Evolutionary conservation across 2,329 filamentous ascomycete genomes (phyloP), one percentile per base, ranked within the genome.

Genomic region (Ophiobolus disseminans): DNA sequence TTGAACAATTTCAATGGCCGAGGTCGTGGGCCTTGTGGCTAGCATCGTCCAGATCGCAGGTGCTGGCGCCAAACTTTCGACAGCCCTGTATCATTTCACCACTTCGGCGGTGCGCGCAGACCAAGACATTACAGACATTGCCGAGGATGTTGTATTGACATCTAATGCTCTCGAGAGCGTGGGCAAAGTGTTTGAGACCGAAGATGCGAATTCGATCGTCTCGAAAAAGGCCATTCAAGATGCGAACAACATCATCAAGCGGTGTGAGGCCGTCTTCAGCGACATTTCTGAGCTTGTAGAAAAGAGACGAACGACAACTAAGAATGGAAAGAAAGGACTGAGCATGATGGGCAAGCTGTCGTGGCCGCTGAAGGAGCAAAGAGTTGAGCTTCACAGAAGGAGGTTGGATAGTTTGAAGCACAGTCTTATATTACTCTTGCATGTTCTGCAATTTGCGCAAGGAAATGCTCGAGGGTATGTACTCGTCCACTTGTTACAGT

Each of bases 361-460:
- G 3, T 68, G 65, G 61, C 60, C 62, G 16, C 40, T 65, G 47
- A 64, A 63, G 37, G 57, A 63, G 28, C 55, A 62, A 44, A 58
- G 57, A 37, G 40, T 65, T 10, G 63, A 68, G 37, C 40, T 69
- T 5, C 44, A 64, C 20, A 48, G 53, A 13, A 48, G 53, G 21
- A 55, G 62, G 17, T 45, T 70, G 11, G 66, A 68, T 25, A 66
- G 57, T 38, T 31, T 68, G 28, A 66, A 69, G 39, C 62, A 58
- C 20, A 67, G 60, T 25, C 53, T 69, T 11, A 42, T 59, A 19
- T 37, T 70, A 14, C 34, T 70, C 10, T 45, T 70, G 14, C 49
- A 67, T 38, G 64, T 70, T 5, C 35, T 70, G 8, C 58, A 62
- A 14, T 37, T 68, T 19, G 65, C 65, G 4, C 61, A 63, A 36